A percentile compares a stretch with the other conserved stretches of the same genome.
Evolutionary conservation across 441 rosid species (phyloP).

Genomic region (Gossypium armourianum): DNA sequence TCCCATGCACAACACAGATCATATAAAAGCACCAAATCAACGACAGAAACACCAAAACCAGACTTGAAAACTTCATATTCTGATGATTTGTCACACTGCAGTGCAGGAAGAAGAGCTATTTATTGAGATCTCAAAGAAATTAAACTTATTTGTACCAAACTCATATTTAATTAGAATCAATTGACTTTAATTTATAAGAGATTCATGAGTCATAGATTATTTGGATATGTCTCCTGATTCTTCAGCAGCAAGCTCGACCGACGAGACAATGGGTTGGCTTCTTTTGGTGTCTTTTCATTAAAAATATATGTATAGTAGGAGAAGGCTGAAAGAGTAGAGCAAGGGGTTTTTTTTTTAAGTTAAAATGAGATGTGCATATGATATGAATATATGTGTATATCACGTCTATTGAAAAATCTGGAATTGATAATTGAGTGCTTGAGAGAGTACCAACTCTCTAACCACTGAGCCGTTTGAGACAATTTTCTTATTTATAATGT

Average conservation of each 20-base stretch:
- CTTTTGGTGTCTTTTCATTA: conserved; percentile 15
- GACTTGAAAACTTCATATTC: conserved; percentile 5
- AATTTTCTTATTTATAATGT: too few species aligned
- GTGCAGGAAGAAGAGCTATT: background rate
- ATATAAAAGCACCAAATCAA: conserved; percentile 4
- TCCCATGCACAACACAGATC: background rate
- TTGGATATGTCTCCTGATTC: conserved; percentile 28
- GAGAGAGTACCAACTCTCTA: too few species aligned
- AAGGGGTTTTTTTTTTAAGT: background rate
- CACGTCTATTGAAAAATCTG: too few species aligned
- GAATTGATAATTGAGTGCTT: too few species aligned
- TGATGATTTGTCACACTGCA: background rate
- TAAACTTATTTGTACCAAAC: background rate
- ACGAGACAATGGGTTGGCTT: conserved; percentile 22
- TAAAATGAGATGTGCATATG: background rate
- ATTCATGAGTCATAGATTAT: background rate
- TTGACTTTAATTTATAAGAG: background rate
- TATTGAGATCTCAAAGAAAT: background rate
- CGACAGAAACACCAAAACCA: background rate
- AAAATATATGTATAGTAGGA: background rate
- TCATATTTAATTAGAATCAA: background rate
- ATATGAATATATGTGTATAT: too few species aligned
- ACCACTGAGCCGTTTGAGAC: too few species aligned
- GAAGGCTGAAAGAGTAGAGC: background rate
- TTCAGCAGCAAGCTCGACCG: conserved; percentile 21